Base-by-base conservation (phyloP, 2,329 filamentous ascomycete genomes). In the Aureobasidium sp. region DNA sequence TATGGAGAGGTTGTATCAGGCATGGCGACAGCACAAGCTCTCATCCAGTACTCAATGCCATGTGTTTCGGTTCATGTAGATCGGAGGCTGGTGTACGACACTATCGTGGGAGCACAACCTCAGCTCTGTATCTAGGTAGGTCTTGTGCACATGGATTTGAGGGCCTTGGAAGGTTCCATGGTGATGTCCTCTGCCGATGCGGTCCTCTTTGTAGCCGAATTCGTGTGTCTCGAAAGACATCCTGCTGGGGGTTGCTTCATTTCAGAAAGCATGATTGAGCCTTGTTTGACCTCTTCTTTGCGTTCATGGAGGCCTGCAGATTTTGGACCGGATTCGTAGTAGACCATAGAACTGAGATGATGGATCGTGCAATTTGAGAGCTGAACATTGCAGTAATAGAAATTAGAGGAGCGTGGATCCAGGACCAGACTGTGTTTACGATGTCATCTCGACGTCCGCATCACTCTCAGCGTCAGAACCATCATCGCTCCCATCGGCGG, bases 381-480 rank as follows among this genome's bases (percentile, higher is more conserved):
- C 19, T 21, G 27, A 10, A 50, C 9, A 9, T 21, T 7, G 9
- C 13, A 45, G 42, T 25, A 25, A 21, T 8, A 38, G 21, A 15
- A 13, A 13, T 15, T 8, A 13, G n/a, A 31, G 17, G n/a, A 49
- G 15, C n/a, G 29, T 33, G 15, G 17, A 29, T 15, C 15, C 17
- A 29, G 49, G 35, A 37, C 25, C 50, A 54, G 25, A 5, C 17
- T 9, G 9, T 3, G 2, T 9, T 57, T 23, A 57, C 1, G 31
- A 57, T 11, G 42, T 15, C 55, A 59, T 59, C 2, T 59, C 55
- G 35, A 59, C 35, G 49, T 59, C 55, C 5, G 19, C 25, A 42
- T 59, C 27, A 19, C 43, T 50, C 10, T 59, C 55, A 9, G 13
- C 21, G n/a, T 43, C 53, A n/a, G 40, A 46, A 2, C 1, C 53